Evolutionary conservation across 2,329 filamentous ascomycete species (phyloP).

Genomic region (Penicillium paneum): DNA sequence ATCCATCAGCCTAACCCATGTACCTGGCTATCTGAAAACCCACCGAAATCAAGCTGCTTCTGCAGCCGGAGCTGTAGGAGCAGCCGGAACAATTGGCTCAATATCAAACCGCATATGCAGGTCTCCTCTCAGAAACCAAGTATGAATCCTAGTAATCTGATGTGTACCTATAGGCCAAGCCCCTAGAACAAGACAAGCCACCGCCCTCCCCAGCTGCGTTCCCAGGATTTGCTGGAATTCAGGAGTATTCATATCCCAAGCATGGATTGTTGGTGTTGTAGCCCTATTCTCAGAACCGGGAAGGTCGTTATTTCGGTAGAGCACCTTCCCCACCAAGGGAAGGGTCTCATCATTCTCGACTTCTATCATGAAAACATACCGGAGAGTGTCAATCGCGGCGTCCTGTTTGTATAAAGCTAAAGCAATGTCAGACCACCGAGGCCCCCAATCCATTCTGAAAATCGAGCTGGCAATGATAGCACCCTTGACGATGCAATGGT

Average conservation of each 20-base stretch:
- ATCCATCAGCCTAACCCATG: not conserved
- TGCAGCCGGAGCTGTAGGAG: too few species aligned
- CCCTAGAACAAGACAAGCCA: not conserved
- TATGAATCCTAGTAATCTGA: not conserved
- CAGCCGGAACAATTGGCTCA: not conserved
- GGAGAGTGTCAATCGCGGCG: not conserved
- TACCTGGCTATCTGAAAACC: not conserved
- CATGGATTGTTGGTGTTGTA: too few species aligned
- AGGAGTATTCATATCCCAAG: not conserved
- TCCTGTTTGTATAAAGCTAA: not conserved
- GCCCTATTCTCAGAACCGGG: fast-evolving
- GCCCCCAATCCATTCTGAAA: not conserved
- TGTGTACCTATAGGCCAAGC: not conserved
- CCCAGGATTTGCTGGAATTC: not conserved
- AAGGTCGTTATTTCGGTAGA: not conserved
- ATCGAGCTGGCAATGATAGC: not conserved
- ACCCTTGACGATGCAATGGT: not conserved
- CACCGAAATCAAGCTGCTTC: not conserved
- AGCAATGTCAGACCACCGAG: not conserved
- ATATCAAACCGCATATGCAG: slow-evolving; percentile 5
- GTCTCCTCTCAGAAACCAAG: not conserved
- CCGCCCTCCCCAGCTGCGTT: not conserved
- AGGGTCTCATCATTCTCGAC: not conserved
- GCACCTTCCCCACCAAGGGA: not conserved
- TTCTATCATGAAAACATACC: not conserved